Evolutionary conservation across 352 stramenopile species (phyloP).

Genomic region (Phytophthora fragariaefolia): DNA sequence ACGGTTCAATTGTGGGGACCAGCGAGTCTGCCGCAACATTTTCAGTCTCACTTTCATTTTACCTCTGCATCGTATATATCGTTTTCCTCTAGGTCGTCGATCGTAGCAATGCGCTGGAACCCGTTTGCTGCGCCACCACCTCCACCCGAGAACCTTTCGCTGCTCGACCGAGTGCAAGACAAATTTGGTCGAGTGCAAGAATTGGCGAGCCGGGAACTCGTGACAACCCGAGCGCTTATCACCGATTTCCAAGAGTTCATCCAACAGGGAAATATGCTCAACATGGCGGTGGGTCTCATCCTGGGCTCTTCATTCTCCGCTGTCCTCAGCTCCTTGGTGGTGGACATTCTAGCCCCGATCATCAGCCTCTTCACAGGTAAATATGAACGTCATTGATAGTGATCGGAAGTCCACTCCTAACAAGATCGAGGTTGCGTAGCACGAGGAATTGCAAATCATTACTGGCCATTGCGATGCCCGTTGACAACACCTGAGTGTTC

Average conservation of each 20-base stretch:
- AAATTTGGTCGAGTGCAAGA: constrained; percentile 31
- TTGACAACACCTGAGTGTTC: constrained; percentile 41
- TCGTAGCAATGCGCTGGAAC: constrained; percentile 26
- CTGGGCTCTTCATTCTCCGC: constrained; percentile 67
- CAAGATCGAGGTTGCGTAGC: constrained; percentile 29
- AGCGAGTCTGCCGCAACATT: neutral
- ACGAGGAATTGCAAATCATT: constrained; percentile 70
- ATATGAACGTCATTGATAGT: neutral
- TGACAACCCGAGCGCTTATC: constrained; percentile 23
- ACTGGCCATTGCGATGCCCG: constrained; percentile 60
- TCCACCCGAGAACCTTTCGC: constrained; percentile 30
- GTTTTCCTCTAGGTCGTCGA: neutral
- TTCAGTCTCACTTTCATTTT: neutral
- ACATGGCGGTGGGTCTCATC: constrained; percentile 74
- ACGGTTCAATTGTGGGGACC: neutral
- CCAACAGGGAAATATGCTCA: constrained; percentile 78
- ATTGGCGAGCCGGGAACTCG: constrained; percentile 24
- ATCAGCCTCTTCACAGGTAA: constrained; percentile 74
- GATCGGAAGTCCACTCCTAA: too few relatives aligned
- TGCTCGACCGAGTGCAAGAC: constrained; percentile 30
- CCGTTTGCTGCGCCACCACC: constrained; percentile 29
- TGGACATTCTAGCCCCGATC: constrained; percentile 68
- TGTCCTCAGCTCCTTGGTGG: constrained; percentile 79
- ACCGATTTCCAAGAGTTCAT: constrained; percentile 77
- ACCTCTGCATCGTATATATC: neutral